Evolutionary conservation across 2,329 filamentous ascomycete genomes (phyloP), one percentile per base, ranked within the genome.

Genomic region (Penicillium concentricum): DNA sequence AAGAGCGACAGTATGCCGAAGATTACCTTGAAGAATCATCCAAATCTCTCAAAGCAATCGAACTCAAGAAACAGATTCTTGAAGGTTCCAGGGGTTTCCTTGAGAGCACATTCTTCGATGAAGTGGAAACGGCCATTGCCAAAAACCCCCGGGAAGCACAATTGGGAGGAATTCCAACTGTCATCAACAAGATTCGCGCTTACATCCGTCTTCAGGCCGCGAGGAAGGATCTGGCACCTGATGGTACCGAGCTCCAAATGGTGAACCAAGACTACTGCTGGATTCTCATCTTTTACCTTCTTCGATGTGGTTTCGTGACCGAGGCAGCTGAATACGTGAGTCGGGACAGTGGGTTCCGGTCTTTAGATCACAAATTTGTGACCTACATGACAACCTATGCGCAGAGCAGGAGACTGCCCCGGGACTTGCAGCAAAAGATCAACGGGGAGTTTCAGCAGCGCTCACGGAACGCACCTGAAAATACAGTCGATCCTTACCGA

Each of bases 231-330:
- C 83, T 97, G 42, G 90, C 89, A 2, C 86, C 88, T 2, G 90
- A 96, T 69, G 90, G 88, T 60, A 85, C 87, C 5, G 87, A 93
- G 62, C 81, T 97, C 45, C 91, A 96, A 73, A 85, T 87, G 72
- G 83, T 92, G 46, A 86, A 87, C 41, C 86, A 89, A 50, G 92
- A 96, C 71, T 94, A 89, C 68, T 89, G 92, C 61, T 99, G 94
- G 94, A 92, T 92, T 42, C 83, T 97, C 48, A 87, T 99, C 43
- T 99, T 95, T 78, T 97, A 91, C 74, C 83, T 97, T 39, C 79
- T 99, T 24, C 87, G 94, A 44, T 89, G 89, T 60, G 94, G 94
- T 48, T 87, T 96, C 63, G 82, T 94, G 51, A 82, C 83, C 16
- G 93, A 97, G 73, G 93, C 93, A 16, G 87, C 90, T 30, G 84